Evolutionary conservation across 106 monocot genomes (phyloP), one percentile per base, ranked within the genome.

Genomic region (Allium cepa): DNA sequence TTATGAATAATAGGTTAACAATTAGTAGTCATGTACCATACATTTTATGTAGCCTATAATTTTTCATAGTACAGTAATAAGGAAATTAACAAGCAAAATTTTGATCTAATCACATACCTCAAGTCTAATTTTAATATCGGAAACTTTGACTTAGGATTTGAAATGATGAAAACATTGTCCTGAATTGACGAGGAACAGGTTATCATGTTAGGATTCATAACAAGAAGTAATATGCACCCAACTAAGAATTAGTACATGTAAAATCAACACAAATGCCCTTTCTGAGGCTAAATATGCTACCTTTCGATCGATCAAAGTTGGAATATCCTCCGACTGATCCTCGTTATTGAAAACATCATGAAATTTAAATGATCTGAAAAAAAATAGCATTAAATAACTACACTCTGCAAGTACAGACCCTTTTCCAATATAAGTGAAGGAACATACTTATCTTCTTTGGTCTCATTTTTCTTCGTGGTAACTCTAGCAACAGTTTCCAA

Each of bases 401-500:
- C 36, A 36, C 36, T 36, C 4, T 36, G 36, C 36, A 36, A 36
- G 4, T 5, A 36, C 36, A 36, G 4, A 36, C 36, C 5, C 36
- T 36, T 36, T 36, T 36, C 36, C 36, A 36, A 69, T 28, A 65
- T 36, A 72, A 27, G 59, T 52, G 66, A 50, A 69, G 60, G 11
- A 8, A 69, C 67, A 75, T 87, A 99, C 97, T 89, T 92, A 51
- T 99, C 92, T 64, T 92, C 97, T 63, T 89, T 97, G 56, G 92
- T 92, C 22, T 99, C 97, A 83, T 99, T 99, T 78, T 99, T 99
- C 84, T 92, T 99, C 36, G 68, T 56, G 53, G 81, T 84, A 53
- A 92, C 92, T 79, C 97, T 86, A 69, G 97, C 97, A 52, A 99
- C 97, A 66, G 97, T 99, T 73, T 99, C 97, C 69, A 99, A 71